phyloP scores from a whole-genome alignment of 192 early-diverging fungal species.

The Backusella mclennaniae region DNA sequence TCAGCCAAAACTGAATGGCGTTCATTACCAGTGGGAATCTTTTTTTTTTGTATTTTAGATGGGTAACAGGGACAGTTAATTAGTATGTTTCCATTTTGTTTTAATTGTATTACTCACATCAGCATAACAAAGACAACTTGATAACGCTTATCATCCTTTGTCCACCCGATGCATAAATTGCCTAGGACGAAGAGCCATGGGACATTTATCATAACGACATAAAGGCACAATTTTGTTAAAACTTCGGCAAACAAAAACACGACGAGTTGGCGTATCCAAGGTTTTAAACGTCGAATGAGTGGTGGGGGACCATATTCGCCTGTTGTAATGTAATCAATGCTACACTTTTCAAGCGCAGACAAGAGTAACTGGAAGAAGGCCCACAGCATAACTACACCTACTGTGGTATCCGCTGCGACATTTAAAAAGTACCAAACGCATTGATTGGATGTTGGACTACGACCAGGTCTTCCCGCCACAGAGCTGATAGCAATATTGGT shows the following conservation, averaged over 20 bases:
- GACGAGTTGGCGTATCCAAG: constrained; percentile 62
- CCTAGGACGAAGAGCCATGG: constrained; percentile 66
- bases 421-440: constrained; percentile 78
- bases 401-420: constrained; percentile 71
- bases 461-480: constrained; percentile 50
- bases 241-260: constrained; percentile 64
- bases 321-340: constrained; percentile 49
- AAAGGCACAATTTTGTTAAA: constrained; percentile 68
- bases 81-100: background rate
- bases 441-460: constrained; percentile 55
- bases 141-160: constrained; percentile 46
- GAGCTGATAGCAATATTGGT: constrained; percentile 65
- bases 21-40: constrained; percentile 78
- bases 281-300: constrained; percentile 32
- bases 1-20: constrained; percentile 67
- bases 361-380: constrained; percentile 53
- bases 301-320: constrained; percentile 77
- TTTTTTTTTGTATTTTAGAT: background rate
- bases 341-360: constrained; percentile 27
- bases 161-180: constrained; percentile 61
- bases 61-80: background rate
- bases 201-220: constrained; percentile 50
- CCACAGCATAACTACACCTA: constrained; percentile 72
- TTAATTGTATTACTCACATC: constrained; percentile 32
- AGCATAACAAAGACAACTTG: constrained; percentile 81